Conservation (phyloP, 768 basidiomycete genomes). For the Hygrophorus pudorinus region DNA sequence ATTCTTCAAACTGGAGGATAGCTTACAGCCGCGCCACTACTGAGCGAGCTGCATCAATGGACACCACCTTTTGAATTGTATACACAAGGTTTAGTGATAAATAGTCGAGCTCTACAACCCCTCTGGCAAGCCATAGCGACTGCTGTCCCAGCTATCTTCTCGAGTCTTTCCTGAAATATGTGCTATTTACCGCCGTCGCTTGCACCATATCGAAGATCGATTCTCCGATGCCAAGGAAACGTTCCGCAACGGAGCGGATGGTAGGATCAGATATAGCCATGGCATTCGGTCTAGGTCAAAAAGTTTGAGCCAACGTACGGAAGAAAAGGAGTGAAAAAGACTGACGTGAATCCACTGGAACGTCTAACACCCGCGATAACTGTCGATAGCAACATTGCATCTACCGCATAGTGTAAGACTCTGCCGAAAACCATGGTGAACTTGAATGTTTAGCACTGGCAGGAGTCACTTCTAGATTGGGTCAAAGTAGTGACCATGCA, state of each 20-base stretch:
- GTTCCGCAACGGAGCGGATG: constrained; percentile 64
- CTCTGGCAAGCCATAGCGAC: no score
- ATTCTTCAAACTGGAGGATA: no score
- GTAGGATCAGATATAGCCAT: constrained; percentile 68
- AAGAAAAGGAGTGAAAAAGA: constrained; percentile 13
- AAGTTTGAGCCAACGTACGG: constrained; percentile 5
- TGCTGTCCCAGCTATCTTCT: constrained; percentile 6
- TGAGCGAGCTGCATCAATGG: no score
- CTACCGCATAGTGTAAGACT: constrained; percentile 74
- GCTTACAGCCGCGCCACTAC: no score
- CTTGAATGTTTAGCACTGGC: no score
- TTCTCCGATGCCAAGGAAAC: constrained; percentile 81
- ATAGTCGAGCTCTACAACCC: no score
- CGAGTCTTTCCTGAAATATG: constrained; percentile 63
- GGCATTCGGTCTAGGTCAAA: constrained; percentile 49
- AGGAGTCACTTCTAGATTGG: neutral
- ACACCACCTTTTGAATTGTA: neutral
- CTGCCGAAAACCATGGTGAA: constrained; percentile 54
- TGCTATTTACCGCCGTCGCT: constrained; percentile 76
- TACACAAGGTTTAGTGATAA: neutral
- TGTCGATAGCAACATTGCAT: constrained; percentile 80
- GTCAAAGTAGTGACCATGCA: neutral
- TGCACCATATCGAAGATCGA: constrained; percentile 81
- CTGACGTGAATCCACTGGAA: constrained; percentile 85
- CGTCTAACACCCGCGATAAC: constrained; percentile 85